A percentile compares a stretch with the other conserved stretches of the same genome.
Conservation (phyloP, 768 basidiomycete genomes). For the Pholiota conissans region DNA sequence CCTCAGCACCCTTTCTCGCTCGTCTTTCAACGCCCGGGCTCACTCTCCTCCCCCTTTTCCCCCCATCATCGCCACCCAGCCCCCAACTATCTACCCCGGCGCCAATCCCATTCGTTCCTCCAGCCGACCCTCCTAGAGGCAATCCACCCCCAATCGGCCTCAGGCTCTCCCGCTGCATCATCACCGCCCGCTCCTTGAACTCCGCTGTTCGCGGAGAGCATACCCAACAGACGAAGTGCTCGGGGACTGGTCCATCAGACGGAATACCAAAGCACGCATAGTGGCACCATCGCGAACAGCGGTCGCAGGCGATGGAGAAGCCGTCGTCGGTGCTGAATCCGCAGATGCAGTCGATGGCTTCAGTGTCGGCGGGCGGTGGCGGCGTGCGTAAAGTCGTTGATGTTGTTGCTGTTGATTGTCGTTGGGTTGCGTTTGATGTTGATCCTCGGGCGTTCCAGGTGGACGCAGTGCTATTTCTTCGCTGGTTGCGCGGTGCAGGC, state of each 20-base stretch:
- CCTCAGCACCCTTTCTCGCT: background rate
- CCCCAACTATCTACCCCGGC: background rate
- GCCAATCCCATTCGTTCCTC: background rate
- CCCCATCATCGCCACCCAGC: background rate
- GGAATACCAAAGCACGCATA: constrained; percentile 72
- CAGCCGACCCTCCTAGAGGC: background rate
- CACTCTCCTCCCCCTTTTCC: background rate
- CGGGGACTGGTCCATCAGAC: constrained; percentile 54
- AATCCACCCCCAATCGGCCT: background rate
- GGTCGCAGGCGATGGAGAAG: constrained; percentile 83
- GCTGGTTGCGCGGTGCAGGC: background rate
- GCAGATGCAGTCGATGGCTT: constrained; percentile 73
- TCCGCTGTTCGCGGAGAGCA: constrained; percentile 29
- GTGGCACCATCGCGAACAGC: constrained; percentile 83
- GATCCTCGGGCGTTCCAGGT: too few relatives aligned
- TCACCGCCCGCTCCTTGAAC: constrained; percentile 2
- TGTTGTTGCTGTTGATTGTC: too few relatives aligned
- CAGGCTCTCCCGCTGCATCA: background rate
- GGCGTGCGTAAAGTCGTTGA: too few relatives aligned
- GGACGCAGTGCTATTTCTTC: background rate
- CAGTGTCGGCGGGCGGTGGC: constrained; percentile 18
- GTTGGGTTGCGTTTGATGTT: too few relatives aligned
- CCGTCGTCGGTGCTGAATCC: constrained; percentile 76
- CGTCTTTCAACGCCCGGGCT: background rate
- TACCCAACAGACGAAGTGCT: constrained; percentile 76